Conservation (phyloP, 345 rosid species). For the Leavenworthia alabamica region DNA sequence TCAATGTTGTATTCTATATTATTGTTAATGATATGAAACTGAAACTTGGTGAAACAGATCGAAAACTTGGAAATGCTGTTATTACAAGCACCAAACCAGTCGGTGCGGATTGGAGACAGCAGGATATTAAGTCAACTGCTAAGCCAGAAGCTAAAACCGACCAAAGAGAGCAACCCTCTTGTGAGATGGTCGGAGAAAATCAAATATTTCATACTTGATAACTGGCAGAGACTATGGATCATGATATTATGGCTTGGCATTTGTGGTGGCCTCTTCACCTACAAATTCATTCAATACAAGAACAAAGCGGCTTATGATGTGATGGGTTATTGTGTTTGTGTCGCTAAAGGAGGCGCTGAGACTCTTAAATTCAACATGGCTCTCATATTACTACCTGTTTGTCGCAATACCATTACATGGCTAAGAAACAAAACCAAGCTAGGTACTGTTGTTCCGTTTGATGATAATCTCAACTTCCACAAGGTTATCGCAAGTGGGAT, state of each 20-base stretch:
- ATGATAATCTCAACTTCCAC: slow-evolving; percentile 80
- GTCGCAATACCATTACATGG: slow-evolving; percentile 89
- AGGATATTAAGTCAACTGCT: slow-evolving; percentile 61
- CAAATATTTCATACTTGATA: slow-evolving; percentile 66
- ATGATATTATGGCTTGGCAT: slow-evolving; percentile 68
- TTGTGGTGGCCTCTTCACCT: slow-evolving; percentile 52
- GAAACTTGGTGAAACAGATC: slow-evolving; percentile 37
- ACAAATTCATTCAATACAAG: slow-evolving; percentile 61
- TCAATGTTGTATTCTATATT: background rate
- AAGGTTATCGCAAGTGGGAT: slow-evolving; percentile 72
- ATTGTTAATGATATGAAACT: slow-evolving; percentile 9
- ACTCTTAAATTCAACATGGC: slow-evolving; percentile 88
- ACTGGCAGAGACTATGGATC: slow-evolving; percentile 84
- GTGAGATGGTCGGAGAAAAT: slow-evolving; percentile 34
- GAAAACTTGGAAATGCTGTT: slow-evolving; percentile 62
- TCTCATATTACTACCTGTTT: slow-evolving; percentile 64
- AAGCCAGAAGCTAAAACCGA: slow-evolving; percentile 77
- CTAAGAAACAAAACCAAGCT: slow-evolving; percentile 78
- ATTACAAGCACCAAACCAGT: slow-evolving; percentile 72
- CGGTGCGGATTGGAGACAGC: slow-evolving; percentile 62
- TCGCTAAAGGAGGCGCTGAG: slow-evolving; percentile 90
- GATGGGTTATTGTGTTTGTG: slow-evolving; percentile 79
- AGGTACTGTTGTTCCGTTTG: slow-evolving; percentile 66
- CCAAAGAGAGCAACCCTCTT: slow-evolving; percentile 51
- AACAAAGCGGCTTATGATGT: slow-evolving; percentile 47